A percentile compares a stretch with the other conserved stretches of the same genome.
Conservation (phyloP, 331 rosid genomes). For the Erythrophleum ivorense region DNA sequence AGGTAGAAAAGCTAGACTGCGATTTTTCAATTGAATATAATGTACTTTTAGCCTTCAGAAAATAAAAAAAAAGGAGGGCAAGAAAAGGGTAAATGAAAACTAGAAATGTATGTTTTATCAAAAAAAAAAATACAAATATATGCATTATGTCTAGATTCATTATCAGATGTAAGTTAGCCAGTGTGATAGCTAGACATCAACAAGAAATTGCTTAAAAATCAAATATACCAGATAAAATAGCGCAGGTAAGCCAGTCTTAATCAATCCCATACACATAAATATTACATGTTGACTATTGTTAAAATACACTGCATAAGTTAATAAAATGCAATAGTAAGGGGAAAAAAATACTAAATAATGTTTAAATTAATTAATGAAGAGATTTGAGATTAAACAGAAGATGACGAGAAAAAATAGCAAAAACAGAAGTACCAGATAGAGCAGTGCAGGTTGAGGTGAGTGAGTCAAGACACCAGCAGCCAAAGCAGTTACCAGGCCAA, state of each 20-base stretch:
- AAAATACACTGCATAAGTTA: neutral
- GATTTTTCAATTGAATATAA: no score
- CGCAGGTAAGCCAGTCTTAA: slow-evolving; percentile 57
- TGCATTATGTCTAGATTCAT: no score
- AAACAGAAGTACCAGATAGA: slow-evolving; percentile 31
- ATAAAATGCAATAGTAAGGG: neutral
- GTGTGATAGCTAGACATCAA: slow-evolving; percentile 14
- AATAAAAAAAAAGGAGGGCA: neutral
- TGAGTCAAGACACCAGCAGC: slow-evolving; percentile 93
- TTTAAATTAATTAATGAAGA: neutral
- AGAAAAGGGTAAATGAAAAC: neutral
- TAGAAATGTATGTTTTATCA: neutral
- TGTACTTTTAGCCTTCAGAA: neutral
- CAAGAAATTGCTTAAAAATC: slow-evolving; percentile 6
- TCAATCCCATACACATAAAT: neutral
- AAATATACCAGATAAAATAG: slow-evolving; percentile 74
- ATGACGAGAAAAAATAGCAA: neutral
- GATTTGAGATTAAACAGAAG: neutral
- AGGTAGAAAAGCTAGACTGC: no score
- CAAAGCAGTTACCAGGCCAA: slow-evolving; percentile 87
- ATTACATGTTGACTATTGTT: neutral
- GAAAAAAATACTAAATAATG: neutral
- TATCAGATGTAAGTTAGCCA: neutral
- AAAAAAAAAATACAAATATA: neutral
- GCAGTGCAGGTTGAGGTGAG: slow-evolving; percentile 53